Base-by-base conservation (phyloP, 2,329 filamentous ascomycete genomes). In the Xylaria sp. region DNA sequence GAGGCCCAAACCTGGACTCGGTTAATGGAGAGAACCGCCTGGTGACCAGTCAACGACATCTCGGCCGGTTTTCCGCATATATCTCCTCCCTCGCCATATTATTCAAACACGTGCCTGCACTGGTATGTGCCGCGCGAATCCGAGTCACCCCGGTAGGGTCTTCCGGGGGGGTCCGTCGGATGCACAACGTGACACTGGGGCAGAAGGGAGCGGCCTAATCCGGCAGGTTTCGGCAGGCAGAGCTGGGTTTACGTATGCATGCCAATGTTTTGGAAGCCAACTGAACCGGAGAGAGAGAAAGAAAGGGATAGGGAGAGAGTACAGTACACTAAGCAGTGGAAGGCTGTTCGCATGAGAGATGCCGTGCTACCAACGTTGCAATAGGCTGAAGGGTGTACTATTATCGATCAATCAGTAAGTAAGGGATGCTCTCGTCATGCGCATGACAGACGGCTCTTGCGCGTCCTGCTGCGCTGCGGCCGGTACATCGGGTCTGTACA, bases 381-480 rank as follows among this genome's bases (percentile, higher is more conserved):
- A 67, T 64, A 57, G 57, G 58, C 33, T 49, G 46, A 56, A 49
- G 39, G 18, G 39, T 48, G 9, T 43, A 31, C 41, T 46, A 5
- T 28, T 28, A 28, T 28, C 28, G 28, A 5, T 28, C 28, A 28
- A 46, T 43, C 13, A 18, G 13, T 43, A 41, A 41, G 39, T 43
- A n/a, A 58, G 54, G 54, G 23, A 54, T 31, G 51, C 41, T 31
- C 51, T 49, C 39, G 31, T 33, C 60, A 46, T 56, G 65, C 49
- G 65, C 62, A 55, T 68, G 68, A 63, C 65, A 52, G 57, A 23
- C 36, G 28, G 56, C 62, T 62, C 36, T 66, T 66, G 62, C 62
- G 62, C 55, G 63, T 58, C 49, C 52, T 55, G 9, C 28, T 55
- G 59, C 63, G 55, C 66, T 71, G 66, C 62, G 59, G 66, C 63